These are phyloP conservation scores for Penicillium thymicola DNA, from an alignment of 2,329 filamentous ascomycete genomes.

Conservation along the genomic window DNA sequence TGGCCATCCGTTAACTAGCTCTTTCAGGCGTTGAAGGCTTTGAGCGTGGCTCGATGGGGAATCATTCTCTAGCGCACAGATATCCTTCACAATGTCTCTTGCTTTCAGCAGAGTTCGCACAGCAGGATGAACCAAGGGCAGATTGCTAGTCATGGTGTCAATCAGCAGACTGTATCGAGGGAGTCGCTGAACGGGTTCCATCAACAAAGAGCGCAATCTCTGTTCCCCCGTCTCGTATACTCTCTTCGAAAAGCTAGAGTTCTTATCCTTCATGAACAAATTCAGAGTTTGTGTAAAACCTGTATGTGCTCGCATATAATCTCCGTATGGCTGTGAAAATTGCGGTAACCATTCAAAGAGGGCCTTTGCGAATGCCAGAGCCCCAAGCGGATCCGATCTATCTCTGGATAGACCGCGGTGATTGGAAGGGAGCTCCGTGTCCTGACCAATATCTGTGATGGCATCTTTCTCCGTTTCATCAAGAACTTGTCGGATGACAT, in stretches of 20 bases:
- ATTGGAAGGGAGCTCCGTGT: conserved; percentile 46
- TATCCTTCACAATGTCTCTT: conserved; percentile 89
- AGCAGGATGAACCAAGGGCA: conserved; percentile 82
- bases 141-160: conserved; percentile 84
- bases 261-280: conserved; percentile 69
- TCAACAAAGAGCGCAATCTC: conserved; percentile 81
- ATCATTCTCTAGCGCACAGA: conserved; percentile 85
- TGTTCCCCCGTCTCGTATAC: conserved; percentile 86
- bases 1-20: conserved; percentile 76
- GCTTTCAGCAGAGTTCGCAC: conserved; percentile 80
- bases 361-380: conserved; percentile 71
- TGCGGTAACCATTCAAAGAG: conserved; percentile 90
- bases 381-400: conserved; percentile 70
- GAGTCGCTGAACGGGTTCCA: conserved; percentile 91
- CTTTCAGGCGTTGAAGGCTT: conserved; percentile 68
- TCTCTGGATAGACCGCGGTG: conserved; percentile 43
- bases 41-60: conserved; percentile 65
- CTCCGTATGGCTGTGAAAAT: conserved; percentile 85
- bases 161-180: conserved; percentile 95
- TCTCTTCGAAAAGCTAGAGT: conserved; percentile 77
- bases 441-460: conserved; percentile 67
- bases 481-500: conserved; percentile 70
- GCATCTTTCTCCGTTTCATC: conserved; percentile 82
- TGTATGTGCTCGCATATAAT: conserved; percentile 88
- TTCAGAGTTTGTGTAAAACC: conserved; percentile 80